phyloP scores from a whole-genome alignment of 2,329 filamentous ascomycete genomes.

The Rhexocercosporidium sp. region DNA sequence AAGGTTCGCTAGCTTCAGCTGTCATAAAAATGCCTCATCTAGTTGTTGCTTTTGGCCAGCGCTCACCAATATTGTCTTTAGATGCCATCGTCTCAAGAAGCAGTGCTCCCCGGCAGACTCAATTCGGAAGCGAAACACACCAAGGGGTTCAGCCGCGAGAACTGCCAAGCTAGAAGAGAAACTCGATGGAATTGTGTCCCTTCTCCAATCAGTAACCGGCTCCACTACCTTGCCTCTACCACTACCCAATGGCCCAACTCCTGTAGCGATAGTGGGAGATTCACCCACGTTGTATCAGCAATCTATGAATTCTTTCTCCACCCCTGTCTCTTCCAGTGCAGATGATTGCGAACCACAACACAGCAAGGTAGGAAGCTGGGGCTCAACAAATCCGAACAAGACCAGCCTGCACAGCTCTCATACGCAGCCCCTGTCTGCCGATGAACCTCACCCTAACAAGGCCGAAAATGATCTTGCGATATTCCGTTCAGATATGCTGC shows the following conservation, averaged over 20 bases:
- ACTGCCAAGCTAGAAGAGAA: slow-evolving; percentile 1
- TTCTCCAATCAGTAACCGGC: neutral
- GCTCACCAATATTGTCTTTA: neutral
- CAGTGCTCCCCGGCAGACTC: neutral
- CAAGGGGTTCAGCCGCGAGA: neutral
- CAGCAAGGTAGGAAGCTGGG: neutral
- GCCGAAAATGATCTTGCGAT: neutral
- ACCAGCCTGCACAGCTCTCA: neutral
- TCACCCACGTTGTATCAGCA: neutral
- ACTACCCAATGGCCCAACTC: neutral
- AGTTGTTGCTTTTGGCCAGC: neutral
- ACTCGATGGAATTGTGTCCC: slow-evolving; percentile 4
- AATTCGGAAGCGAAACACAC: neutral
- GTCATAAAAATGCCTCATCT: neutral
- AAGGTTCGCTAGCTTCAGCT: neutral
- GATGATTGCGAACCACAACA: neutral
- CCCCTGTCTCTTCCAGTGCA: neutral
- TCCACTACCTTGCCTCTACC: neutral
- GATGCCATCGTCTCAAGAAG: neutral
- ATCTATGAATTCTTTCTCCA: neutral
- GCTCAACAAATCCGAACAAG: neutral
- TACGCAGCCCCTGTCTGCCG: neutral
- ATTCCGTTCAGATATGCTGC: neutral
- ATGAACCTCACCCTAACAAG: neutral
- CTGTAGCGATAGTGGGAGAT: neutral